phyloP scores from a whole-genome alignment of 176 grass and related monocot genomes.

The Rhynchospora breviuscula region DNA sequence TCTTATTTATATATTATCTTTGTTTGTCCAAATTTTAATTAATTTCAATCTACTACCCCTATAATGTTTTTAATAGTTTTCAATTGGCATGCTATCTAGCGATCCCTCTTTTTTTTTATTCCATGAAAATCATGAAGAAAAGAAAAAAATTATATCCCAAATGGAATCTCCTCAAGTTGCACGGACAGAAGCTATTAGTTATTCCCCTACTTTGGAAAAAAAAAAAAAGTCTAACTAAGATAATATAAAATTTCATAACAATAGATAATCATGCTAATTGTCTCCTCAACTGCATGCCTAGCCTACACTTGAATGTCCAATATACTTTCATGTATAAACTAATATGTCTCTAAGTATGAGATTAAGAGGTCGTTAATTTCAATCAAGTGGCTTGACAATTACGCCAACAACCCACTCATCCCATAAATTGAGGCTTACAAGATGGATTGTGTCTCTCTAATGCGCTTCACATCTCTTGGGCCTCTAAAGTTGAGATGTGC shows the following conservation, averaged over 20 bases:
- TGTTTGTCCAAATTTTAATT: neutral
- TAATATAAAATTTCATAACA: neutral
- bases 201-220: neutral
- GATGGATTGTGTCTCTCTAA: conserved; percentile 4
- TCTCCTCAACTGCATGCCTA: conserved; percentile 21
- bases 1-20: neutral
- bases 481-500: conserved; percentile 14
- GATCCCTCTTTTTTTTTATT: neutral
- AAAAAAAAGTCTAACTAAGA: conserved; percentile 2
- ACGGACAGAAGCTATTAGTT: conserved; percentile 1
- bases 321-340: neutral
- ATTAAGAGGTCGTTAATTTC: neutral
- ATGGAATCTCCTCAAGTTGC: conserved; percentile 4
- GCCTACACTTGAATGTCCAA: neutral
- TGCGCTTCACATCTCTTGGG: conserved; percentile 20
- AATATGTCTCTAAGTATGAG: neutral
- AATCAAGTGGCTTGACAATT: conserved; percentile 3
- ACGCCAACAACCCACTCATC: conserved; percentile 5
- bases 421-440: conserved; percentile 20
- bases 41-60: neutral
- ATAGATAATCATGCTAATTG: neutral
- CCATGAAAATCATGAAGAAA: neutral
- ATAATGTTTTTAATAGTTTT: neutral
- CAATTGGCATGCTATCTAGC: neutral
- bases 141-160: neutral